These are phyloP conservation scores for Ophiostoma tasmaniense DNA, from an alignment of 2,329 filamentous ascomycete genomes.

Conservation along the genomic window DNA sequence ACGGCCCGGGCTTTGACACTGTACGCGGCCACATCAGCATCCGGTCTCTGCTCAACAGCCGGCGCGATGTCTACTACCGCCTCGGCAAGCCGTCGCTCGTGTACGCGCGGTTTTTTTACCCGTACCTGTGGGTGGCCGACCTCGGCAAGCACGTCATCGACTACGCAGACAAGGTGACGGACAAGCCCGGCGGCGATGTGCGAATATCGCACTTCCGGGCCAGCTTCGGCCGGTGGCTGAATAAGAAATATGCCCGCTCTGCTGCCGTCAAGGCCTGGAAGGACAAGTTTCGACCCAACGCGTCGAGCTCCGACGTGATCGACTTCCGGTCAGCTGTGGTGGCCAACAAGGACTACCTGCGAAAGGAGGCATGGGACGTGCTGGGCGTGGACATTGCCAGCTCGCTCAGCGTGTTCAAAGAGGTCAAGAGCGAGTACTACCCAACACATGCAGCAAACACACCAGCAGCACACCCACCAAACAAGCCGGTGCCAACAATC, in stretches of 20 bases:
- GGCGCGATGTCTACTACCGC: conserved; percentile 52
- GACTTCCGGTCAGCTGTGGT: conserved; percentile 59
- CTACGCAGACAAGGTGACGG: conserved; percentile 39
- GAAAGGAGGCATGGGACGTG: conserved; percentile 52
- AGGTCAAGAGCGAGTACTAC: conserved; percentile 28
- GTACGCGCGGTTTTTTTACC: conserved; percentile 53
- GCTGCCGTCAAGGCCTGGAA: conserved; percentile 47
- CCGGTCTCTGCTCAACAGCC: conserved; percentile 40
- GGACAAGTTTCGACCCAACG: conserved; percentile 31
- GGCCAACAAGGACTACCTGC: conserved; percentile 54
- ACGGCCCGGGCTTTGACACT: conserved; percentile 42
- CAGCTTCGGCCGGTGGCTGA: conserved; percentile 52
- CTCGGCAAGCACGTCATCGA: conserved; percentile 66
- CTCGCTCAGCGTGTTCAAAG: conserved; percentile 45
- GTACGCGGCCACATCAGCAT: conserved; percentile 55
- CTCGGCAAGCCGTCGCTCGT: conserved; percentile 47
- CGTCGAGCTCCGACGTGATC: not conserved
- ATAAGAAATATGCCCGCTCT: conserved; percentile 34
- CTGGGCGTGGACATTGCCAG: conserved; percentile 23
- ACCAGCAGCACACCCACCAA: not conserved
- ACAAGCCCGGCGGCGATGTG: conserved; percentile 22
- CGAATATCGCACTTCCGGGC: conserved; percentile 50
- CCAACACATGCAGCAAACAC: not conserved
- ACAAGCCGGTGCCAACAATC: conserved; percentile 40
- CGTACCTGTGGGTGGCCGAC: conserved; percentile 63